Evolutionary conservation across 169 alveolate species (phyloP).

Genomic region (Blepharisma undulans): DNA sequence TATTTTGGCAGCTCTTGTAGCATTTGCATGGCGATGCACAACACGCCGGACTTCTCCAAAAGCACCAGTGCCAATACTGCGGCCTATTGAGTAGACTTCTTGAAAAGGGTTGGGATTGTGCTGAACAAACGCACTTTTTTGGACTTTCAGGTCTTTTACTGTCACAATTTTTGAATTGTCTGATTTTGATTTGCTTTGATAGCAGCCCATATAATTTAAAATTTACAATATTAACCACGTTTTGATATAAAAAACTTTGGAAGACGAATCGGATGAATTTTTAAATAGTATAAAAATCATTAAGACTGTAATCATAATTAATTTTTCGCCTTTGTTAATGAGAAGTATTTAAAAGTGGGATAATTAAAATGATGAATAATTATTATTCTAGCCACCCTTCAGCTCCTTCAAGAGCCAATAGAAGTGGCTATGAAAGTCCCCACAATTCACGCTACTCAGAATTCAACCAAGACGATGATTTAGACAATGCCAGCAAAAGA

Average conservation of each 20-base stretch:
- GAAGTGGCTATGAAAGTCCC: background rate
- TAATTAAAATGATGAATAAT: background rate
- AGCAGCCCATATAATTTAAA: constrained; percentile 29
- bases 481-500: background rate
- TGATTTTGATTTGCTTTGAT: constrained; percentile 17
- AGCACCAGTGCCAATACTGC: constrained; percentile 92
- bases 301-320: background rate
- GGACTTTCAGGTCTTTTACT: constrained; percentile 19
- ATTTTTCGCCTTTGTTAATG: background rate
- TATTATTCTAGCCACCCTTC: background rate
- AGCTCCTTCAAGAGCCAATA: background rate
- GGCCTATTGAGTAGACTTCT: constrained; percentile 80
- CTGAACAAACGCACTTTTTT: background rate
- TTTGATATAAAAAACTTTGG: background rate
- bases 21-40: constrained; percentile 72
- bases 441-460: background rate
- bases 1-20: constrained; percentile 86
- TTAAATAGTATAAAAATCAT: background rate
- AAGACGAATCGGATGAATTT: background rate
- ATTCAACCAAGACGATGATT: background rate
- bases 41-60: constrained; percentile 89
- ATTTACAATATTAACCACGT: background rate
- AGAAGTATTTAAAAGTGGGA: background rate
- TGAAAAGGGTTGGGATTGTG: constrained; percentile 68
- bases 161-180: background rate